Evolutionary conservation across 371 early-diverging fungal species (phyloP).

Genomic region (Circinella umbellata): DNA sequence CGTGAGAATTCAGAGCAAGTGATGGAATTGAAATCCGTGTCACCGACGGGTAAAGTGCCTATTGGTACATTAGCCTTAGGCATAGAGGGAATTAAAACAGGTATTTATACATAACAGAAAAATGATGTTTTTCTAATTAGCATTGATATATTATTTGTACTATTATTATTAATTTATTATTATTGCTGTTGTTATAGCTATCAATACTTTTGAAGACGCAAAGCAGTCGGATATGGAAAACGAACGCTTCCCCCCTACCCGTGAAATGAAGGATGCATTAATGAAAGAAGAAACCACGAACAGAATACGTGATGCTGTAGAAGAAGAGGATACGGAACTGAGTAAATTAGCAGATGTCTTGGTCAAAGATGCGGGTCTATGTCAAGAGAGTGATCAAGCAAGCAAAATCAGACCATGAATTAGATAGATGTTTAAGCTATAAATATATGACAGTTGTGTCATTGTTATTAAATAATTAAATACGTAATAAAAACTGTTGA

Average conservation of each 20-base stretch:
- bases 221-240: constrained; percentile 87
- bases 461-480: no score
- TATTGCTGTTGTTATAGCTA: constrained; percentile 54
- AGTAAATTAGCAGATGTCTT: constrained; percentile 21
- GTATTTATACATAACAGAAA: constrained; percentile 32
- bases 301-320: constrained; percentile 47
- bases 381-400: not conserved
- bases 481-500: no score
- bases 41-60: constrained; percentile 82
- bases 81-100: constrained; percentile 86
- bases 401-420: not conserved
- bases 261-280: constrained; percentile 54
- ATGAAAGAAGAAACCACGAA: constrained; percentile 51
- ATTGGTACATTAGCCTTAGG: constrained; percentile 87
- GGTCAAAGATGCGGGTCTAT: constrained; percentile 14
- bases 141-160: not conserved
- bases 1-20: constrained; percentile 90
- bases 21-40: constrained; percentile 87
- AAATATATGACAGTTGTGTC: not conserved
- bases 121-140: no score
- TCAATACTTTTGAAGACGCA: constrained; percentile 92
- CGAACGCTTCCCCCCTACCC: constrained; percentile 88
- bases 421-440: not conserved
- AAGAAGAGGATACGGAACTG: constrained; percentile 34
- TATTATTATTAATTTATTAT: not conserved